Evolutionary conservation across 176 grass and related monocot species (phyloP).

Genomic region (Aegilops bicornis): DNA sequence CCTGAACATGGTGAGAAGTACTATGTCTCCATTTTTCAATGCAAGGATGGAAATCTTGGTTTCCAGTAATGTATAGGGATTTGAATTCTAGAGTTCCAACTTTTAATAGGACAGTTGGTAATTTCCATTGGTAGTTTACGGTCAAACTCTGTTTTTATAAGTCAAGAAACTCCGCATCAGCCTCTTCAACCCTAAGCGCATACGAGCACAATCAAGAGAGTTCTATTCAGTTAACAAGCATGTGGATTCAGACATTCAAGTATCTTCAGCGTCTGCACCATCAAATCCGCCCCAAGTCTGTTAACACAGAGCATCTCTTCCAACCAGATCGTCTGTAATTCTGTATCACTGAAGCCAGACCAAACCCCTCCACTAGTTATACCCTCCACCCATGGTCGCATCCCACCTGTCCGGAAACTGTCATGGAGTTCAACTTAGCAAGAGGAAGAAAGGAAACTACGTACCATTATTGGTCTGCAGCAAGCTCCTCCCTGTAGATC

Average conservation of each 20-base stretch:
- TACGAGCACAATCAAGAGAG: neutral
- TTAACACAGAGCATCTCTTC: too few relatives aligned
- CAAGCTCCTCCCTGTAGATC: slow-evolving; percentile 58
- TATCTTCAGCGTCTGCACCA: neutral
- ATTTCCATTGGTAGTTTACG: neutral
- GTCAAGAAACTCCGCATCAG: neutral
- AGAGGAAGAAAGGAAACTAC: neutral
- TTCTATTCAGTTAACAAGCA: neutral
- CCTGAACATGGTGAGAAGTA: neutral
- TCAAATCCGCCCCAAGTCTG: too few relatives aligned
- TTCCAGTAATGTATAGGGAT: neutral
- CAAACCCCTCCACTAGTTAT: too few relatives aligned
- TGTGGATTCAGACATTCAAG: neutral
- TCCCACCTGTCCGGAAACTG: neutral
- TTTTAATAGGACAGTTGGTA: neutral
- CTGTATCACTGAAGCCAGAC: too few relatives aligned
- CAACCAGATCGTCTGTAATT: too few relatives aligned
- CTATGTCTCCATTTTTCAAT: neutral
- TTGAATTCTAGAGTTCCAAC: neutral
- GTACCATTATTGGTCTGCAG: slow-evolving; percentile 51
- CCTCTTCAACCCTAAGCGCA: neutral
- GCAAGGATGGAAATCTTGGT: neutral
- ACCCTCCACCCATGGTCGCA: too few relatives aligned
- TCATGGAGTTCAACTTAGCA: neutral
- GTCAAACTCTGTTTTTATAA: neutral